These are phyloP conservation scores for Scenedesmus sp. DNA, from an alignment of 163 green algal genomes.

Conservation along the genomic window DNA sequence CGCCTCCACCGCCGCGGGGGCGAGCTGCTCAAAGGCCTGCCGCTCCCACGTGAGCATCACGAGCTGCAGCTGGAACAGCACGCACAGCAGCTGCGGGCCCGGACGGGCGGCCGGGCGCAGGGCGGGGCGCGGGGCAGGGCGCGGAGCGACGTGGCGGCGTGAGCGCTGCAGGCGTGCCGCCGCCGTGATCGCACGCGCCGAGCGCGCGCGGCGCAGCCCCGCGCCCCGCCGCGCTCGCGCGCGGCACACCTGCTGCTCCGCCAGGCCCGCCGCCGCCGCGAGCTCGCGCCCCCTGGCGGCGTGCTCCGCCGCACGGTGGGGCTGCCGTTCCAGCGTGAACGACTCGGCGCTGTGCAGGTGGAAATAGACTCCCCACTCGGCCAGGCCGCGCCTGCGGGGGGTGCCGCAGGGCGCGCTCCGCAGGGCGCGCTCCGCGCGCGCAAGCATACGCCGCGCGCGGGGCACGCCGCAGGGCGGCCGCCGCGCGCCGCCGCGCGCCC, in stretches of 20 bases:
- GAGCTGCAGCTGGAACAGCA: conserved; percentile 42
- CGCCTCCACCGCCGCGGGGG: neutral
- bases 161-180: no score
- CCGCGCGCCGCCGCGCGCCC: no score
- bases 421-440: no score
- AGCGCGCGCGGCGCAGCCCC: no score
- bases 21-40: neutral
- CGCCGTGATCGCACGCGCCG: no score
- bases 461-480: no score
- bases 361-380: conserved; percentile 36
- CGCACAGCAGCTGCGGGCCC: conserved; percentile 40
- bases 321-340: neutral
- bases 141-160: no score
- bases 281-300: neutral
- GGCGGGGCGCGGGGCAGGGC: no score
- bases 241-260: conserved; percentile 30
- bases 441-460: no score
- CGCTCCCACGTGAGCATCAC: conserved; percentile 34
- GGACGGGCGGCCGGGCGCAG: no score
- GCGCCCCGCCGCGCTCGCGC: no score
- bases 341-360: conserved; percentile 31
- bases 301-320: neutral
- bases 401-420: no score
- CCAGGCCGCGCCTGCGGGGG: conserved; percentile 5
- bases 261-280: conserved; percentile 5